Percentiles rank a stretch among this genome's conserved stretches.
These are phyloP conservation scores for Backusella circina DNA, from an alignment of 192 early-diverging fungal species.

Conservation along the genomic window DNA sequence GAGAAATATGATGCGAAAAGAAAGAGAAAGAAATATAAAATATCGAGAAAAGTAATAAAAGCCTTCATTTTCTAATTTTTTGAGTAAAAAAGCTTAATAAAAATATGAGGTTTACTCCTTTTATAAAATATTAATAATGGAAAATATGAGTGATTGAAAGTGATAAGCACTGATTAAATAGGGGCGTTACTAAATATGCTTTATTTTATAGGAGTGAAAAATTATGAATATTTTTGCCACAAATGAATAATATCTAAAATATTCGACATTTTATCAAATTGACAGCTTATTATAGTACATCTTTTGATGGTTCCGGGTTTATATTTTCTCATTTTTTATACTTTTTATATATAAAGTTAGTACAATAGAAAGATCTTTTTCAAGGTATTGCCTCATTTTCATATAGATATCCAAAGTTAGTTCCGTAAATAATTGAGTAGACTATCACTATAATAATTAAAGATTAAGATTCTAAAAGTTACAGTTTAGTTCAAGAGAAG, in stretches of 20 bases:
- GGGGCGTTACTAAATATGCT: neutral
- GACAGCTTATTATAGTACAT: neutral
- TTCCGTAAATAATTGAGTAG: neutral
- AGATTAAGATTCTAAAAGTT: neutral
- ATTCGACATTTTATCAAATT: neutral
- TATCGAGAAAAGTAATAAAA: neutral
- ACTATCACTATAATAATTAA: neutral
- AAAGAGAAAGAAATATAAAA: constrained; percentile 4
- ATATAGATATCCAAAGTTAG: no score
- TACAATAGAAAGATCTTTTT: neutral
- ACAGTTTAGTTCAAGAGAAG: neutral
- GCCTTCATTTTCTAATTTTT: neutral
- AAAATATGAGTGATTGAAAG: neutral
- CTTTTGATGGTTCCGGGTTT: neutral
- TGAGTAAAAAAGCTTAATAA: neutral
- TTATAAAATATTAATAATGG: constrained; percentile 6
- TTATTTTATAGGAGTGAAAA: neutral
- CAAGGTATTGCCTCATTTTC: no score
- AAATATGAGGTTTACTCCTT: neutral
- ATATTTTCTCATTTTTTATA: neutral
- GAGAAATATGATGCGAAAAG: neutral
- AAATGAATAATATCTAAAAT: constrained; percentile 4
- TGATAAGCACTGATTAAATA: constrained; percentile 5
- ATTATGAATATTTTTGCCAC: constrained; percentile 5
- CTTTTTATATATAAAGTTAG: neutral